phyloP scores from a whole-genome alignment of 208 protist genomes.

The Trypanosoma platydactyli region DNA sequence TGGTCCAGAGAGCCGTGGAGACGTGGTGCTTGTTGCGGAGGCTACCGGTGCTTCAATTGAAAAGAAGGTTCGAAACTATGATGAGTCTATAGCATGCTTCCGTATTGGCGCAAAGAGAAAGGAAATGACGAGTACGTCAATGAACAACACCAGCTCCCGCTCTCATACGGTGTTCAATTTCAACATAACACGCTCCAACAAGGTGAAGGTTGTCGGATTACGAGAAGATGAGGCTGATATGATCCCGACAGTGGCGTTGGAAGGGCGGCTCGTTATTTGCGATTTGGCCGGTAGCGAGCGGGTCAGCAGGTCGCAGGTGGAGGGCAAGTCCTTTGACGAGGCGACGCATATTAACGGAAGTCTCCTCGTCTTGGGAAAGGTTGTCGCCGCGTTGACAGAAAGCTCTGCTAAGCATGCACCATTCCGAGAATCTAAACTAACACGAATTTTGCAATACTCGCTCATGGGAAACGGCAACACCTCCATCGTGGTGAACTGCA shows the following conservation, averaged over 20 bases:
- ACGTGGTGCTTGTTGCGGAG: slow-evolving; percentile 80
- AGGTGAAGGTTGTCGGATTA: slow-evolving; percentile 38
- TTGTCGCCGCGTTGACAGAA: slow-evolving; percentile 83
- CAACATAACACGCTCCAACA: slow-evolving; percentile 75
- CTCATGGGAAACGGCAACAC: slow-evolving; percentile 92
- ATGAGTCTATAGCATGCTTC: slow-evolving; percentile 77
- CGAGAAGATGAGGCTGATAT: slow-evolving; percentile 22
- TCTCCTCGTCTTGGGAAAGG: slow-evolving; percentile 92
- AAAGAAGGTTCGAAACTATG: slow-evolving; percentile 59
- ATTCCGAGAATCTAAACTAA: slow-evolving; percentile 94
- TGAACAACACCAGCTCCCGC: slow-evolving; percentile 91
- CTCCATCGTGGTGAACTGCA: slow-evolving; percentile 88
- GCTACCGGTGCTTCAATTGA: slow-evolving; percentile 58
- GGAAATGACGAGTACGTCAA: slow-evolving; percentile 90
- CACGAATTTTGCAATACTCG: slow-evolving; percentile 92
- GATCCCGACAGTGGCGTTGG: slow-evolving; percentile 46
- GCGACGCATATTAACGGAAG: slow-evolving; percentile 97
- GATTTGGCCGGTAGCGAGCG: slow-evolving; percentile 98
- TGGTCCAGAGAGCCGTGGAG: slow-evolving; percentile 67
- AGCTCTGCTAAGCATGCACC: slow-evolving; percentile 80
- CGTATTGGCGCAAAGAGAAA: slow-evolving; percentile 73
- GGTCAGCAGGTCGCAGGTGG: slow-evolving; percentile 85
- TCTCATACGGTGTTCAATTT: slow-evolving; percentile 94
- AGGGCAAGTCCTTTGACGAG: slow-evolving; percentile 93
- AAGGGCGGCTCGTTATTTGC: slow-evolving; percentile 93